Percentiles rank a stretch among this genome's conserved stretches.
These are phyloP conservation scores for Solanum pimpinellifolium DNA, from an alignment of 257 asterid species.

Conservation along the genomic window DNA sequence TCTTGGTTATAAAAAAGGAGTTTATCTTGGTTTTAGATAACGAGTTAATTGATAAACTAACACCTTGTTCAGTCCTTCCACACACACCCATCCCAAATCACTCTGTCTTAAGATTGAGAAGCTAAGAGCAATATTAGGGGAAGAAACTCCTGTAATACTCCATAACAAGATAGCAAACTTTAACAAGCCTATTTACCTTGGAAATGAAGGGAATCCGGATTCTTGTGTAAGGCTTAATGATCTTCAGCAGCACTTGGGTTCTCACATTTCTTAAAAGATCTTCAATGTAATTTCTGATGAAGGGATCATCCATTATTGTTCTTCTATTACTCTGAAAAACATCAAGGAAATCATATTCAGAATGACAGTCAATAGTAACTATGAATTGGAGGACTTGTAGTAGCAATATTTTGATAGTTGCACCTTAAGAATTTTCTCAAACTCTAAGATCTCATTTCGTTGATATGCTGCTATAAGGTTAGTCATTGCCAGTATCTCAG, in stretches of 20 bases:
- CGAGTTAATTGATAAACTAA: too few species aligned
- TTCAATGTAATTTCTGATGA: slow-evolving; percentile 92
- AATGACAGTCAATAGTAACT: background rate
- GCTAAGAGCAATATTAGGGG: background rate
- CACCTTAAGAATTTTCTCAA: slow-evolving; percentile 94
- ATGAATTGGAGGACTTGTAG: background rate
- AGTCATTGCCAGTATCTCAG: slow-evolving; percentile 97
- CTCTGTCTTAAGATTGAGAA: background rate
- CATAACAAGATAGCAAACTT: background rate
- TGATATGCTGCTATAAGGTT: slow-evolving; percentile 95
- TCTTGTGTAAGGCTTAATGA: slow-evolving; percentile 95
- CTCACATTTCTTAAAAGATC: slow-evolving; percentile 96
- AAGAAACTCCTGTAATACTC: background rate
- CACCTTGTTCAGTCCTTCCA: background rate
- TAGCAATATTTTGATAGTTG: background rate
- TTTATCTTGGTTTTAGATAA: background rate
- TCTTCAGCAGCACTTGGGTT: slow-evolving; percentile 94
- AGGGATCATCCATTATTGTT: slow-evolving; percentile 97
- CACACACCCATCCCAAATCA: background rate
- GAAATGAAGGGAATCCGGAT: slow-evolving; percentile 94
- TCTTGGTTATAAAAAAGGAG: background rate
- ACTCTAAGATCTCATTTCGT: slow-evolving; percentile 91
- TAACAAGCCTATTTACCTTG: slow-evolving; percentile 31
- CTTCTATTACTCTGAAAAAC: slow-evolving; percentile 78
- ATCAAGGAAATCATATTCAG: background rate